phyloP scores from a whole-genome alignment of 2,329 filamentous ascomycete species.

The Claviceps pusilla region DNA sequence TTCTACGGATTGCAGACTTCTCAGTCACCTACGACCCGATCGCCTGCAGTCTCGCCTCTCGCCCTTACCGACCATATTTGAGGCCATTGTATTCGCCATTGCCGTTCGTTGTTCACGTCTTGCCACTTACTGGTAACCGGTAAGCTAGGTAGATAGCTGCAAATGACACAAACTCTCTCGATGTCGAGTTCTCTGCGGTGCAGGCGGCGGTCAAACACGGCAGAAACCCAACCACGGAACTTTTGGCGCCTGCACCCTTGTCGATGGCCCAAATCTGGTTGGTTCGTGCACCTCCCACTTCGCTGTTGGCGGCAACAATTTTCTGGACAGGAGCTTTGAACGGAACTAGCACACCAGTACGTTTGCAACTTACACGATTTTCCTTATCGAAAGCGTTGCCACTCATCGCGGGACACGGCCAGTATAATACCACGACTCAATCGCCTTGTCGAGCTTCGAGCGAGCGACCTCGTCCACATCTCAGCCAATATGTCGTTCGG shows the following conservation, averaged over 20 bases:
- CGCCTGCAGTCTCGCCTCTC: no score
- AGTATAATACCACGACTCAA: conserved; percentile 1
- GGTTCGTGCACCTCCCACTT: not conserved
- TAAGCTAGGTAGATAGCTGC: no score
- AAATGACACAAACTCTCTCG: no score
- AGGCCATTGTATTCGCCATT: no score
- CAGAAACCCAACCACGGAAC: not conserved
- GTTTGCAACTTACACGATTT: not conserved
- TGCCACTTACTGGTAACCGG: no score
- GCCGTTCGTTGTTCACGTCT: no score
- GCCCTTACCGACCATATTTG: no score
- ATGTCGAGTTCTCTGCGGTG: no score
- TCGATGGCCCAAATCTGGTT: not conserved
- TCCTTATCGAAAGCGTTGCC: not conserved
- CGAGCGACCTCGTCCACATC: conserved; percentile 3
- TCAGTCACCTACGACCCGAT: no score
- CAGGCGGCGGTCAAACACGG: not conserved
- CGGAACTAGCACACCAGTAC: not conserved
- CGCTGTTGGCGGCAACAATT: conserved; percentile 3
- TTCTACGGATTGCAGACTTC: no score
- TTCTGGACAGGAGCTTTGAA: conserved; percentile 4
- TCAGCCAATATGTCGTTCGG: conserved; percentile 70
- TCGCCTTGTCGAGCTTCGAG: conserved; percentile 5
- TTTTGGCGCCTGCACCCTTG: not conserved
- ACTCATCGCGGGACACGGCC: not conserved